Evolutionary conservation across 352 stramenopile genomes (phyloP).

Genomic region (Phytophthora lateralis): DNA sequence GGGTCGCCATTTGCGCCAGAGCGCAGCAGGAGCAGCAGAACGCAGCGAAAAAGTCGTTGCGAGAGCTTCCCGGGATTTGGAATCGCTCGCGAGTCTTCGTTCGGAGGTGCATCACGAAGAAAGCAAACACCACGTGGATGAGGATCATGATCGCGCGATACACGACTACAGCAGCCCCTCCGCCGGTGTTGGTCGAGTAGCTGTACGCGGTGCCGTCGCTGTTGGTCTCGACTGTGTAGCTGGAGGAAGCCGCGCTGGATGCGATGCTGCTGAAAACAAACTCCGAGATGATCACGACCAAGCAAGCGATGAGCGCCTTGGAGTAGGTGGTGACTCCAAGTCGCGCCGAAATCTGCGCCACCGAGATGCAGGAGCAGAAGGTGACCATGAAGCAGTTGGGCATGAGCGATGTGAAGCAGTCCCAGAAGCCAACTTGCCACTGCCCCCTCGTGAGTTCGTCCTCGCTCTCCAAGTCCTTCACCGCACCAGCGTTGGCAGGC

Average conservation of each 20-base stretch:
- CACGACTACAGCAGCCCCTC: slow-evolving; percentile 11
- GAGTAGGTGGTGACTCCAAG: slow-evolving; percentile 45
- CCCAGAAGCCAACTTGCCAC: slow-evolving; percentile 39
- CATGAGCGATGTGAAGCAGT: slow-evolving; percentile 46
- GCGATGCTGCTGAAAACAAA: slow-evolving; percentile 22
- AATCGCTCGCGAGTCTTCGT: slow-evolving; percentile 42
- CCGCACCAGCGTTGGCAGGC: background rate
- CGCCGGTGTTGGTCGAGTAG: slow-evolving; percentile 20
- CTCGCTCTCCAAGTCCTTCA: slow-evolving; percentile 26
- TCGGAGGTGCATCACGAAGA: slow-evolving; percentile 36
- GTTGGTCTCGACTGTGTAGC: slow-evolving; percentile 22
- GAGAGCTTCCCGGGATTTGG: slow-evolving; percentile 42
- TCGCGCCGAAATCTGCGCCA: slow-evolving; percentile 46
- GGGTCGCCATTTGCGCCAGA: slow-evolving; percentile 58
- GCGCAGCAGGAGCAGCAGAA: slow-evolving; percentile 52
- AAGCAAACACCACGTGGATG: slow-evolving; percentile 17
- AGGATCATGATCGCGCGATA: slow-evolving; percentile 25
- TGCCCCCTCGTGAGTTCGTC: slow-evolving; percentile 17
- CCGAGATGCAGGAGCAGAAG: slow-evolving; percentile 50
- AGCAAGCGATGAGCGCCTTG: slow-evolving; percentile 30
- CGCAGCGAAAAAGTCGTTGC: slow-evolving; percentile 35
- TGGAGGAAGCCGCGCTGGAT: slow-evolving; percentile 12
- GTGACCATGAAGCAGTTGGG: slow-evolving; percentile 54
- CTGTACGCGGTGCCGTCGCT: slow-evolving; percentile 20
- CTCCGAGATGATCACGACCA: slow-evolving; percentile 26